Percentiles rank a stretch among this genome's conserved stretches.
Conservation (phyloP, 257 asterid species). For the Buddleja alternifolia region DNA sequence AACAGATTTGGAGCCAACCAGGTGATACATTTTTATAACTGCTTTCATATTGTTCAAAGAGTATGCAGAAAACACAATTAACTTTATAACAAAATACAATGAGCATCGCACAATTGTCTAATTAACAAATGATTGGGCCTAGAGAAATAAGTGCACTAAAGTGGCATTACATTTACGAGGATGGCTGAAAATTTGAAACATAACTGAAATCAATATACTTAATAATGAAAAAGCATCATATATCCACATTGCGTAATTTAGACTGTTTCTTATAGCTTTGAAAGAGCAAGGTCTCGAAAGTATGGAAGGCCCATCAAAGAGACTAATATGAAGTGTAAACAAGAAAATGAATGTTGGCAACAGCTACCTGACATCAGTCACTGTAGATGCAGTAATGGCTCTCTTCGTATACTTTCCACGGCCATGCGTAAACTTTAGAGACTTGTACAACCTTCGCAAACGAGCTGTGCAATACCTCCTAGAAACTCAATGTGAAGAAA, state of each 20-base stretch:
- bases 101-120: not conserved
- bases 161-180: not conserved
- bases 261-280: not conserved
- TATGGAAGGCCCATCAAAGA: not conserved
- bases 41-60: not conserved
- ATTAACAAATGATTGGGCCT: not conserved
- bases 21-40: constrained; percentile 7
- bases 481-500: constrained; percentile 25
- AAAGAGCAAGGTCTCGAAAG: not conserved
- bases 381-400: constrained; percentile 58
- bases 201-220: not conserved
- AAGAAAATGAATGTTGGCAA: not conserved
- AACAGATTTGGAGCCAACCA: not conserved
- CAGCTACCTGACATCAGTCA: constrained; percentile 88
- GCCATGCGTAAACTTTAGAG: constrained; percentile 94
- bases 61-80: not conserved
- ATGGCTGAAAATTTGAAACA: not conserved
- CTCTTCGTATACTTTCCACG: constrained; percentile 87
- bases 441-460: constrained; percentile 86
- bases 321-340: not conserved
- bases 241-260: not conserved
- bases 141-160: not conserved
- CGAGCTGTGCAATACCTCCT: constrained; percentile 98
- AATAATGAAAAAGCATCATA: not conserved
- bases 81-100: not conserved